Evolutionary conservation across 2,329 filamentous ascomycete species (phyloP), one percentile per base, ranked within the genome.

Genomic region (Cercospora canescens): DNA sequence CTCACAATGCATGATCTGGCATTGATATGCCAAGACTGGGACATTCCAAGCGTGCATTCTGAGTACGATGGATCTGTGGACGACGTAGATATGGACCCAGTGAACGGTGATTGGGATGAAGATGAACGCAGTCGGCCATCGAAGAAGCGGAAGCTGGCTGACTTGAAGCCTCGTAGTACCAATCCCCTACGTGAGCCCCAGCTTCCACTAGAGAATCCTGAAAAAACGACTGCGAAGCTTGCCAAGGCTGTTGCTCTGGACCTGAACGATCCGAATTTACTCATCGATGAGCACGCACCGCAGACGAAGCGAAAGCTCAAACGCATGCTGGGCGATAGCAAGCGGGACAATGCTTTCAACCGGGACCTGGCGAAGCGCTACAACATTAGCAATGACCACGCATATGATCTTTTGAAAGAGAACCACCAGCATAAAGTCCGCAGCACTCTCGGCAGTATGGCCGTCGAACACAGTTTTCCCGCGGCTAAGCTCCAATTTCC

Each of bases 401-500:
- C 94, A 1, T 99, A 99, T 77, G 94, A 98, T 75, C 88, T 93
- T 67, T 86, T 99, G 52, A 98, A 98, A 79, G 93, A 97, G 79
- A 98, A 97, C 75, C 94, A 96, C 75, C 93, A 96, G 80, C 93
- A 92, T 84, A 98, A 97, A 79, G 92, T 99, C 67, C 89, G 95
- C 71, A 95, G 93, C 60, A 96, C 93, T 1, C 87, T 99, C 67
- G 93, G 93, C 54, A 94, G 94, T 75, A 88, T 97, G 68, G 89
- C 91, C n/a, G 89, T 99, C 48, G 95, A 99, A 77, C 95, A 99
- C 81, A 94, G 92, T 78, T 85, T 97, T 83, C 94, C 95, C 16
- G 95, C 95, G 11, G 84, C 94, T 74, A 94, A 94, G 75, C 82
- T 99, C 45, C 92, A 96, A 69, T 98, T 92, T 87, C 95, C 95